Percentiles rank a stretch among this genome's conserved stretches.
phyloP scores from a whole-genome alignment of 164 flowering plant genomes.

The Vitis labrusca region DNA sequence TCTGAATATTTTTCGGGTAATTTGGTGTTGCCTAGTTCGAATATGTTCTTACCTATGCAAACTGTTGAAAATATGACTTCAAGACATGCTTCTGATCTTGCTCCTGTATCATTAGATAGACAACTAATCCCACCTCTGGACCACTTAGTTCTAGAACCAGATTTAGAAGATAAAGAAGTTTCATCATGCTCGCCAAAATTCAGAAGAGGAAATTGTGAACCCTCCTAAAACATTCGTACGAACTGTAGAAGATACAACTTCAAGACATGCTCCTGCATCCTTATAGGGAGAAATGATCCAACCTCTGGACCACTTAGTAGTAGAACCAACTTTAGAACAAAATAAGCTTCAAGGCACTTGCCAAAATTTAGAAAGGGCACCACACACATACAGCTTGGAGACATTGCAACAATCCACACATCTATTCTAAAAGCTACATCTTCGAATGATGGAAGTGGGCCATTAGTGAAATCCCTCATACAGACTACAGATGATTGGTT shows the following conservation, averaged over 20 bases:
- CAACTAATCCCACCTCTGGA: neutral
- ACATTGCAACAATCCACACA: too few relatives aligned
- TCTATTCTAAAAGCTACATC: too few relatives aligned
- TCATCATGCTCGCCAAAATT: constrained; percentile 9
- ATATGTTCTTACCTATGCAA: neutral
- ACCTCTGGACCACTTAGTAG: constrained; percentile 8
- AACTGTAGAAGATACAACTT: too few relatives aligned
- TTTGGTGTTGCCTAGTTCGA: constrained; percentile 14
- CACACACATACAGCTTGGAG: too few relatives aligned
- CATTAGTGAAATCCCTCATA: too few relatives aligned
- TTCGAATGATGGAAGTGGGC: too few relatives aligned
- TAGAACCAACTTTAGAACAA: constrained; percentile 22
- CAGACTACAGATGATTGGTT: too few relatives aligned
- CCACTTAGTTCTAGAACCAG: constrained; percentile 12
- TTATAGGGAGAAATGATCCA: constrained; percentile 8
- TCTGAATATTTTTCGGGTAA: constrained; percentile 10
- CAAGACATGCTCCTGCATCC: constrained; percentile 1
- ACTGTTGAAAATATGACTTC: too few relatives aligned
- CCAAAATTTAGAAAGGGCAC: constrained; percentile 19
- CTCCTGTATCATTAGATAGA: too few relatives aligned
- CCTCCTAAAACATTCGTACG: too few relatives aligned
- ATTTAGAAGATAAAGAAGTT: constrained; percentile 21
- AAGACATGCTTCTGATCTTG: too few relatives aligned
- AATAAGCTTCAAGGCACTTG: constrained; percentile 13
- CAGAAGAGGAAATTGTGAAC: constrained; percentile 1